phyloP scores from a whole-genome alignment of 345 rosid species.

The Citrus cavaleriei region DNA sequence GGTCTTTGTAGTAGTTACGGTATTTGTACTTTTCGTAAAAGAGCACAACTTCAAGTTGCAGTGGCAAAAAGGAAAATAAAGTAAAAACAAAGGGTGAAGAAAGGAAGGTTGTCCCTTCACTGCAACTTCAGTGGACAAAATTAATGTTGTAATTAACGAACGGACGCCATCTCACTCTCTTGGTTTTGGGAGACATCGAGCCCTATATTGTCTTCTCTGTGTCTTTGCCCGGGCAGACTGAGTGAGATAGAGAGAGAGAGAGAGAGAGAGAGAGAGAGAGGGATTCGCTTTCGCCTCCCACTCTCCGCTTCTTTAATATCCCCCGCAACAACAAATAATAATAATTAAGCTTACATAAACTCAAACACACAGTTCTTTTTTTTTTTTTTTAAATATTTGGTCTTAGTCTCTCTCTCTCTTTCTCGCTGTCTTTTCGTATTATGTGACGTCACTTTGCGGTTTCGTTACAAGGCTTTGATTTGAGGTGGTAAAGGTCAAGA shows the following conservation, averaged over 20 bases:
- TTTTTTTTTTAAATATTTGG: neutral
- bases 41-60: neutral
- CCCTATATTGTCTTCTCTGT: neutral
- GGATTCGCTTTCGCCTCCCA: neutral
- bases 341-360: too few species aligned
- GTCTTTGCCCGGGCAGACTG: neutral
- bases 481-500: neutral
- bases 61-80: neutral
- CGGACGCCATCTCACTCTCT: neutral
- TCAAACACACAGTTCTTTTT: neutral
- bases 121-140: neutral
- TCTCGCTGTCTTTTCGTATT: neutral
- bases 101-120: neutral
- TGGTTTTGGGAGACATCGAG: constrained; percentile 5
- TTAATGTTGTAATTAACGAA: constrained; percentile 2
- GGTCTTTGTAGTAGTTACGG: too few species aligned
- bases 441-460: neutral
- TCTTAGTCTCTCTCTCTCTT: too few species aligned
- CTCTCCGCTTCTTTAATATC: neutral
- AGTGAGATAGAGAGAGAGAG: neutral
- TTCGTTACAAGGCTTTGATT: neutral
- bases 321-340: too few species aligned
- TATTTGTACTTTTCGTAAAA: neutral
- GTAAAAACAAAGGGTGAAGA: neutral
- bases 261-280: neutral